Conservation (phyloP, 2,329 filamentous ascomycete species). For the Clonostachys chloroleuca region DNA sequence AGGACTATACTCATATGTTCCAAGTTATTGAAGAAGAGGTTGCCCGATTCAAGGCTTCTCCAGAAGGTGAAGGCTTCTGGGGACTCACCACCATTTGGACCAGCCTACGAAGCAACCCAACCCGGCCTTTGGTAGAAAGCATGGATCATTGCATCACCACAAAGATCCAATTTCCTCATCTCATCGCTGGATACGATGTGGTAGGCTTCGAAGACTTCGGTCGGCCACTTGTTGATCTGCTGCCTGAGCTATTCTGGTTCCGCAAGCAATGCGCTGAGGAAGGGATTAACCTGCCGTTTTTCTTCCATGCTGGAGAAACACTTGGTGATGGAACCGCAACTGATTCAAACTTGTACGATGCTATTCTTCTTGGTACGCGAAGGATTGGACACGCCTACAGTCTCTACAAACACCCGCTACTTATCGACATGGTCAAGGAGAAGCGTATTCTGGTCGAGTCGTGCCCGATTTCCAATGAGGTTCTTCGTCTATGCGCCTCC, state of each 20-base stretch:
- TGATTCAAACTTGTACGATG: constrained; percentile 84
- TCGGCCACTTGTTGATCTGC: constrained; percentile 68
- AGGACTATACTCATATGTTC: constrained; percentile 67
- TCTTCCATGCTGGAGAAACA: constrained; percentile 91
- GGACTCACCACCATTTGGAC: constrained; percentile 85
- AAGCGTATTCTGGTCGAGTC: constrained; percentile 84
- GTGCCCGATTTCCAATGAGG: constrained; percentile 88
- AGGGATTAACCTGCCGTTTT: constrained; percentile 82
- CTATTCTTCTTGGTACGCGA: constrained; percentile 78
- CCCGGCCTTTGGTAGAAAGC: constrained; percentile 64
- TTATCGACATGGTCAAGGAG: constrained; percentile 85
- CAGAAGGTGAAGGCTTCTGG: constrained; percentile 75
- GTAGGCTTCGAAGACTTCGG: constrained; percentile 85
- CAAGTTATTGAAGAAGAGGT: constrained; percentile 74
- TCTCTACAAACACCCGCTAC: constrained; percentile 84
- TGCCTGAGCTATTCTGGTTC: constrained; percentile 92
- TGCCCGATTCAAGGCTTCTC: constrained; percentile 65
- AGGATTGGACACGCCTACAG: constrained; percentile 88
- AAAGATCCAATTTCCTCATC: constrained; percentile 72
- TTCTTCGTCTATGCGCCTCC: constrained; percentile 72
- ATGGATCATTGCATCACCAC: constrained; percentile 87
- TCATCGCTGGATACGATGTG: constrained; percentile 84
- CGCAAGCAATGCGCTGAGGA: constrained; percentile 76
- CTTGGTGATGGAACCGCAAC: constrained; percentile 70
- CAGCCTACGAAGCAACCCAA: constrained; percentile 58